A percentile compares a stretch with the other conserved stretches of the same genome.
These are phyloP conservation scores for Laburnicola sp. DNA, from an alignment of 2,329 filamentous ascomycete genomes.

Conservation along the genomic window DNA sequence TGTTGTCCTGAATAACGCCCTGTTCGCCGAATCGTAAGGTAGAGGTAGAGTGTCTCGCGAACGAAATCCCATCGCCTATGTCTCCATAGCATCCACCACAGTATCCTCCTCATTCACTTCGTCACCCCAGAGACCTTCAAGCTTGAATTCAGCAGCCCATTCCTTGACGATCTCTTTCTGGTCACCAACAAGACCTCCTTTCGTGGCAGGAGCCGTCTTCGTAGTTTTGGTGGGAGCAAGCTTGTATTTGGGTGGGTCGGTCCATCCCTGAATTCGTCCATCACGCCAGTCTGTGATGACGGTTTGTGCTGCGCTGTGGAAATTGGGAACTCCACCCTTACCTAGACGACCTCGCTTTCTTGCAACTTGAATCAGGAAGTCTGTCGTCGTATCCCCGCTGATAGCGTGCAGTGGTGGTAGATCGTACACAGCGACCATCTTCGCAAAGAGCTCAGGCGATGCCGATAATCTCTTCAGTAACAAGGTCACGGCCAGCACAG, in stretches of 20 bases:
- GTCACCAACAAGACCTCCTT: slow-evolving; percentile 55
- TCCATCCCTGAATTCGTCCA: slow-evolving; percentile 91
- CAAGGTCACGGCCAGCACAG: slow-evolving; percentile 80
- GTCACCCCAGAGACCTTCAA: slow-evolving; percentile 89
- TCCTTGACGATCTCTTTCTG: slow-evolving; percentile 84
- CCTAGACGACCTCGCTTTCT: slow-evolving; percentile 88
- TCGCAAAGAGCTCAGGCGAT: slow-evolving; percentile 72
- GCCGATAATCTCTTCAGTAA: slow-evolving; percentile 79
- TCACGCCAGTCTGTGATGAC: slow-evolving; percentile 98
- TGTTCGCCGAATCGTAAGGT: neutral
- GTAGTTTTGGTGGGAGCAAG: slow-evolving; percentile 53
- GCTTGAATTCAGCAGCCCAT: slow-evolving; percentile 92
- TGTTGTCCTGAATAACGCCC: slow-evolving; percentile 3
- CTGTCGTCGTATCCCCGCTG: slow-evolving; percentile 76
- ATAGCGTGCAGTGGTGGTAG: slow-evolving; percentile 73
- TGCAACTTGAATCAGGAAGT: slow-evolving; percentile 93
- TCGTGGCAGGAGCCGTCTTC: slow-evolving; percentile 40
- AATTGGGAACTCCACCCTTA: slow-evolving; percentile 85
- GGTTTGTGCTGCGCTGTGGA: slow-evolving; percentile 83
- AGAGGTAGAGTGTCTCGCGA: too few species aligned
- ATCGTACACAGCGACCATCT: slow-evolving; percentile 81
- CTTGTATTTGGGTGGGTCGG: slow-evolving; percentile 70
- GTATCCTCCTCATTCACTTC: slow-evolving; percentile 43
- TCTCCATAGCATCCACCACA: slow-evolving; percentile 43
- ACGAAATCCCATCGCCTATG: slow-evolving; percentile 4